Base-by-base conservation (phyloP, 2,329 filamentous ascomycete species). In the Colletotrichum caudatum region DNA sequence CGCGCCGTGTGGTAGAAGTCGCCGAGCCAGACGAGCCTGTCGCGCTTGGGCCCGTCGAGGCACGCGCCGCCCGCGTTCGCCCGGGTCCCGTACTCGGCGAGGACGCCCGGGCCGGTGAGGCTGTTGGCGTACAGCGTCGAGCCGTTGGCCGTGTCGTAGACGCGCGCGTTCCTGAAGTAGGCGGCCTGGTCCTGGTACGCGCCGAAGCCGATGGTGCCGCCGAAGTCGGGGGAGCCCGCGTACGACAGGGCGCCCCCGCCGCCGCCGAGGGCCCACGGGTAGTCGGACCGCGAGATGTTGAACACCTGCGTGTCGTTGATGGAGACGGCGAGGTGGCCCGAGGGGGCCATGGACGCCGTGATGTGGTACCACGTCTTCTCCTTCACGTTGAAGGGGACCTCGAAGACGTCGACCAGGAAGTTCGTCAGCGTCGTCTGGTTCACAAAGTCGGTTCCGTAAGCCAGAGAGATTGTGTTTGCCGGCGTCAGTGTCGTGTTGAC, bases 21-120 rank as follows among this genome's bases (percentile, higher is more conserved):
- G 1, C 89, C 89, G 11, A 89, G 85, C 88, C 88, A 91, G 1
- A 91, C 85, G 14, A 88, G 80, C 4, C 87, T 82, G 74, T 90
- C 89, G 37, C 89, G 82, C 76, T 90, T 90, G 0, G 87, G 86
- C 5, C 88, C 88, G 75, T 91, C 88, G 0, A 78, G 74, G 0
- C 77, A 77, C 9, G 78, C 79, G 18, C 77, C 73, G 6, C 75
- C 74, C 1, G 76, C 69, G 33, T 84, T 81, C 1, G 74, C 72
- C 2, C 77, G 76, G 0, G 81, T 78, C 5, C 79, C 78, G 48
- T 83, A 84, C 56, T 85, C 83, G 0, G 69, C 76, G 0, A 84
- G 75, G 0, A 78, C 73, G 12, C 77, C 74, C 1, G 74, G 79
- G 50, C 81, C 66, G 2, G 75, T 33, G 41, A 73, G 62, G 39